A percentile compares a stretch with the other conserved stretches of the same genome.
phyloP scores from a whole-genome alignment of 1,284 basidiomycete genomes.

The Sanghuangporus baumii region DNA sequence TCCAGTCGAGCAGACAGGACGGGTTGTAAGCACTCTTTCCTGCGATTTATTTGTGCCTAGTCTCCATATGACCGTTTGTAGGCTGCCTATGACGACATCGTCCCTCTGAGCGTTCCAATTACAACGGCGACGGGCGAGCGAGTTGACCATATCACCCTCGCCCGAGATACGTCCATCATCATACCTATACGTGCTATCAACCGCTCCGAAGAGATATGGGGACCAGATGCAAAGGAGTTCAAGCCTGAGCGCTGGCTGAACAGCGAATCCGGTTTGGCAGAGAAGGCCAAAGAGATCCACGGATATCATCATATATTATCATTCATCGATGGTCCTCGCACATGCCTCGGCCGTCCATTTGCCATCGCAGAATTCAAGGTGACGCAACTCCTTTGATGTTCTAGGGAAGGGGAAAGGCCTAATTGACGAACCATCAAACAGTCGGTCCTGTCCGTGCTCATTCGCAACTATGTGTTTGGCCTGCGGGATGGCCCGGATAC shows the following conservation, averaged over 20 bases:
- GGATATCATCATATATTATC: constrained; percentile 16
- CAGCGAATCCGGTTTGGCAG: constrained; percentile 5
- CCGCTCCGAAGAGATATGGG: constrained; percentile 14
- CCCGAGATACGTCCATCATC: background rate
- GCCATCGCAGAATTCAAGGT: constrained; percentile 18
- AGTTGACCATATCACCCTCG: constrained; percentile 5
- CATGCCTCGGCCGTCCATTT: constrained; percentile 16
- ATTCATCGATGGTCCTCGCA: constrained; percentile 16
- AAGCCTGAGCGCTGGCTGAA: constrained; percentile 18
- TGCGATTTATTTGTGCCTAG: background rate
- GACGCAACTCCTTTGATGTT: background rate
- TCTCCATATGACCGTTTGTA: background rate
- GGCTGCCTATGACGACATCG: constrained; percentile 15
- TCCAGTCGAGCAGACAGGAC: constrained; percentile 30
- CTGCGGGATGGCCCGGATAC: constrained; percentile 21
- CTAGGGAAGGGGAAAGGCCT: background rate
- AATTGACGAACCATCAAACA: background rate
- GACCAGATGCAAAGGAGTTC: constrained; percentile 17
- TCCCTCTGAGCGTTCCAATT: constrained; percentile 13
- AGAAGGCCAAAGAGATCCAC: constrained; percentile 6
- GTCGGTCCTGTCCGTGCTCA: constrained; percentile 18
- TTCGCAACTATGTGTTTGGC: constrained; percentile 21
- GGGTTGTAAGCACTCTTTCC: constrained; percentile 28
- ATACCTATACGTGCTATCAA: constrained; percentile 17
- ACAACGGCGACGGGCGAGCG: background rate